Evolutionary conservation across 306 rosid species (phyloP), one percentile per base, ranked within the genome.

Genomic region (Castanea crenata): DNA sequence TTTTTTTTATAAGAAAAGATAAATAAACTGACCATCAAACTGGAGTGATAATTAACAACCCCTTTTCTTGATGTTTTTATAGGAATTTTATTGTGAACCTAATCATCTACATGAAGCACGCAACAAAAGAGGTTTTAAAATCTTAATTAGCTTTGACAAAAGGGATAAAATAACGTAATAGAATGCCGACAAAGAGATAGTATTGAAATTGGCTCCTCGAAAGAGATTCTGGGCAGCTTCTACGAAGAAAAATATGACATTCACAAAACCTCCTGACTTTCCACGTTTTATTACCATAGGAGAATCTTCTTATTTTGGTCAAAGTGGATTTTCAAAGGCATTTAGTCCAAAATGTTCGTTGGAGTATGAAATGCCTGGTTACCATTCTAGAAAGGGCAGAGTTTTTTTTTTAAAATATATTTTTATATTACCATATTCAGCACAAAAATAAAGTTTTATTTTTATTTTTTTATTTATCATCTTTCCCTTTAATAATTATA

Each of bases 231-330:
- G 25, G 54, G 54, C 54, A 49, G 54, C 54, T 49, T 49, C 54
- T 49, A 49, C 54, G 54, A 49, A 49, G 54, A 49, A 49, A 46
- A 49, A 49, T 12, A 13, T 49, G 54, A 3, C 54, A 49, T 49
- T 49, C 16, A 49, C 54, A 67, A 14, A 67, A 67, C 25, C n/a
- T 67, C 4, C 34, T 20, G 5, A 15, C 52, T 44, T 72, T 70
- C 51, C 72, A 18, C 59, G n/a, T 52, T 46, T 57, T 64, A 18
- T 57, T n/a, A 54, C 58, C 7, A 1, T 32, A 1, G 44, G 61
- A 73, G 74, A 63, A 76, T 25, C 18, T 64, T 70, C 23, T 23
- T 49, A 20, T 49, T 55, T 41, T 64, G 16, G 72, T 67, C 72
- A 34, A 49, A 73, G 13, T 38, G 13, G 69, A 14, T 51, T 62